A percentile compares a stretch with the other conserved stretches of the same genome.
Conservation (phyloP, 768 basidiomycete species). For the Lentinula lateritia region DNA sequence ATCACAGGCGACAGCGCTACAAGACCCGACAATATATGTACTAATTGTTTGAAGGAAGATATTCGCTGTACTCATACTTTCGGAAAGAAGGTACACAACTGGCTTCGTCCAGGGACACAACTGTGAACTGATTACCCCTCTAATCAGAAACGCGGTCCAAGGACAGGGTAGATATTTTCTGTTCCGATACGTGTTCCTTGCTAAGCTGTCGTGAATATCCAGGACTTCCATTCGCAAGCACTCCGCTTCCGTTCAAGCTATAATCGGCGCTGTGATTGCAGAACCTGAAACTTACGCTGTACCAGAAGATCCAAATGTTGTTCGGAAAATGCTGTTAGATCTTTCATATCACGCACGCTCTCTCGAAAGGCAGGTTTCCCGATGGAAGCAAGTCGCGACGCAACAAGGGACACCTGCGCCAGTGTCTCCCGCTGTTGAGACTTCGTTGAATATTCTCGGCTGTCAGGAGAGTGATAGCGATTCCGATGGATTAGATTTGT, state of each 20-base stretch:
- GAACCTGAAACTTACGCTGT: constrained; percentile 3
- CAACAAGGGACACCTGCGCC: not conserved
- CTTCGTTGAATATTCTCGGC: not conserved
- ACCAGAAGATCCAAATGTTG: not conserved
- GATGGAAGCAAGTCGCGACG: constrained; percentile 1
- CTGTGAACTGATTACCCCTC: not conserved
- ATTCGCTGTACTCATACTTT: constrained; percentile 34
- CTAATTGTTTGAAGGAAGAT: constrained; percentile 29
- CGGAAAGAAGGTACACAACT: constrained; percentile 27
- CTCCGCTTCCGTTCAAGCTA: not conserved
- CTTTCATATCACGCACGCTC: constrained; percentile 12
- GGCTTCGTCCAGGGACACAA: not conserved
- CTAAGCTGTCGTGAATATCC: not conserved
- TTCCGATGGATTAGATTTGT: not conserved
- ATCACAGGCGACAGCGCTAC: constrained; percentile 37
- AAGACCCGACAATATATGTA: constrained; percentile 28
- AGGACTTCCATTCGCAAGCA: not conserved
- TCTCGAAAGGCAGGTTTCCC: constrained; percentile 1
- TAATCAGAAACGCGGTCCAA: constrained; percentile 35
- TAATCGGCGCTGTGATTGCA: not conserved
- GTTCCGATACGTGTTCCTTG: not conserved
- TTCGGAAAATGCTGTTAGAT: constrained; percentile 11
- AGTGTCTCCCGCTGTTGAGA: not conserved
- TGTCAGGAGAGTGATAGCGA: not conserved
- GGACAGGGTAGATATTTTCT: constrained; percentile 21